A percentile compares a stretch with the other conserved stretches of the same genome.
phyloP scores from a whole-genome alignment of 2,329 filamentous ascomycete genomes.

The Huntiella omanensis region DNA sequence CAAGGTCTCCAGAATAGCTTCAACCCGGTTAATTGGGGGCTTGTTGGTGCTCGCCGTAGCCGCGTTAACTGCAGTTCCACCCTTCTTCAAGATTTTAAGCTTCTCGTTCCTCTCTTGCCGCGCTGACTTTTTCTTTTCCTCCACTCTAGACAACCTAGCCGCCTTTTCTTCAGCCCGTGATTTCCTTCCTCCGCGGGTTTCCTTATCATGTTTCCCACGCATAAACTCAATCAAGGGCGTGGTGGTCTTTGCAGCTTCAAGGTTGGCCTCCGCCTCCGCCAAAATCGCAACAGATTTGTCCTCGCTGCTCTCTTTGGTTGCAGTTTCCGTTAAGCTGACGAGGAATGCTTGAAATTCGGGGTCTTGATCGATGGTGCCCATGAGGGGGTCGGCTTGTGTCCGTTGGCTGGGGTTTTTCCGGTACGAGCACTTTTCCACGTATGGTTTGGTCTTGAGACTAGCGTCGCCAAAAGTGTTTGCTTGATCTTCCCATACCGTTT shows the following conservation, averaged over 20 bases:
- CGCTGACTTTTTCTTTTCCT: conserved; percentile 29
- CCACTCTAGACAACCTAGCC: conserved; percentile 41
- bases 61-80: conserved; percentile 22
- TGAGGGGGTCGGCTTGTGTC: conserved; percentile 59
- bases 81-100: conserved; percentile 45
- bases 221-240: conserved; percentile 83
- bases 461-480: conserved; percentile 55
- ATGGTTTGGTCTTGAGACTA: conserved; percentile 58
- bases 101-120: conserved; percentile 36
- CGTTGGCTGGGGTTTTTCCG: conserved; percentile 63
- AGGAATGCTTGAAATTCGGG: conserved; percentile 90
- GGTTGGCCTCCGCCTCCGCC: conserved; percentile 32
- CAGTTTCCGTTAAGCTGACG: conserved; percentile 43
- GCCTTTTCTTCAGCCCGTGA: conserved; percentile 32
- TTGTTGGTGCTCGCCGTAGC: conserved; percentile 27
- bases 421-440: conserved; percentile 66
- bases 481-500: conserved; percentile 59
- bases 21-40: conserved; percentile 15
- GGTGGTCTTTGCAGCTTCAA: conserved; percentile 24
- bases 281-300: conserved; percentile 28
- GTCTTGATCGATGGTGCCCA: conserved; percentile 93
- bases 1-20: conserved; percentile 12
- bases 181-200: conserved; percentile 34
- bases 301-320: conserved; percentile 28
- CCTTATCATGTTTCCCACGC: conserved; percentile 65